Percentiles rank a stretch among this genome's conserved stretches.
Conservation (phyloP, 169 alveolate species). For the Nephromyces sp. region DNA sequence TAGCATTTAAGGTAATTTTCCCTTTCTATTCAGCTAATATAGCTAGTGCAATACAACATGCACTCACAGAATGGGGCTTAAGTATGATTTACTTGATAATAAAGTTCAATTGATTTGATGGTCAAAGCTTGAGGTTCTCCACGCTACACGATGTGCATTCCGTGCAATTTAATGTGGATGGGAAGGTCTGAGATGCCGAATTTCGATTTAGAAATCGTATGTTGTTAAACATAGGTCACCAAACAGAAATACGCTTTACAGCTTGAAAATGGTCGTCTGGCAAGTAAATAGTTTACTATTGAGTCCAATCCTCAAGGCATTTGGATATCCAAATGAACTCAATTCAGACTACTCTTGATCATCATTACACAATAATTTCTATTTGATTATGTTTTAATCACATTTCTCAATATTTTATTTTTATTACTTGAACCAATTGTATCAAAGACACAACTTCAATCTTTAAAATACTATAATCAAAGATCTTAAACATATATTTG, state of each 20-base stretch:
- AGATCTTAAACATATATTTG: no score
- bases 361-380: no score
- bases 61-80: constrained; percentile 1
- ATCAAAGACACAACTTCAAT: no score
- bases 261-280: background rate
- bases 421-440: no score
- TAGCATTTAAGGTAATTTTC: background rate
- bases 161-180: background rate
- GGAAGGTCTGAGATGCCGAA: background rate
- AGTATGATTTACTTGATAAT: background rate
- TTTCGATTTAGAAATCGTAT: no score
- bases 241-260: background rate
- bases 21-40: background rate
- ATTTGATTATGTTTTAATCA: no score
- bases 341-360: background rate
- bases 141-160: background rate
- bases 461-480: no score
- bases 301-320: background rate
- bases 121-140: background rate
- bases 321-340: background rate
- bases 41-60: background rate
- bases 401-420: no score
- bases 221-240: background rate
- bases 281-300: background rate
- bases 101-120: background rate